A percentile compares a stretch with the other conserved stretches of the same genome.
Evolutionary conservation across 441 rosid genomes (phyloP).

Genomic region (Theobroma grandiflorum): DNA sequence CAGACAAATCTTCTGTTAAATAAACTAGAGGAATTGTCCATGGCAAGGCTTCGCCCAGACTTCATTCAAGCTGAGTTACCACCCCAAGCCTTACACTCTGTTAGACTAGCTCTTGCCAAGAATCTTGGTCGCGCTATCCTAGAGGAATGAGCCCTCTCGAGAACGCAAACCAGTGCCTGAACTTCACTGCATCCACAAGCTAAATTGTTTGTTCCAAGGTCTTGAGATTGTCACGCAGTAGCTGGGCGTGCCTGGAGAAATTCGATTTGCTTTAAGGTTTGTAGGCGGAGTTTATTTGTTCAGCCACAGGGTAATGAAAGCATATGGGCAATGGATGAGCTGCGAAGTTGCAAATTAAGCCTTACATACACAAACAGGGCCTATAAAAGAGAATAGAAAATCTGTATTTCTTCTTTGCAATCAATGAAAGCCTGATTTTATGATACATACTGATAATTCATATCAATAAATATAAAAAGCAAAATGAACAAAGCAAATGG

Average conservation of each 20-base stretch:
- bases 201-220: not conserved
- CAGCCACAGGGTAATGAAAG: not conserved
- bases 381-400: not conserved
- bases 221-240: not conserved
- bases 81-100: constrained; percentile 64
- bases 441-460: not conserved
- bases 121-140: constrained; percentile 90
- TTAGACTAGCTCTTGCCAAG: constrained; percentile 80
- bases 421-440: constrained; percentile 2
- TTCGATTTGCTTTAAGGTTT: not conserved
- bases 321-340: not conserved
- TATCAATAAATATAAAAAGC: not conserved
- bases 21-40: constrained; percentile 82
- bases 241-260: not conserved
- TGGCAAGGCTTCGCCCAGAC: constrained; percentile 75
- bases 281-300: not conserved
- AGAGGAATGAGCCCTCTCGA: constrained; percentile 49
- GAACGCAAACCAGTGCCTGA: not conserved
- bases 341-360: not conserved
- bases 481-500: not conserved
- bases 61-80: constrained; percentile 69
- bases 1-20: constrained; percentile 80
- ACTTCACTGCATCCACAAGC: not conserved
- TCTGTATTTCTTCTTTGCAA: not conserved
- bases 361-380: not conserved